phyloP scores from a whole-genome alignment of 495 filamentous ascomycete genomes.

The Aspergillus asperescens region DNA sequence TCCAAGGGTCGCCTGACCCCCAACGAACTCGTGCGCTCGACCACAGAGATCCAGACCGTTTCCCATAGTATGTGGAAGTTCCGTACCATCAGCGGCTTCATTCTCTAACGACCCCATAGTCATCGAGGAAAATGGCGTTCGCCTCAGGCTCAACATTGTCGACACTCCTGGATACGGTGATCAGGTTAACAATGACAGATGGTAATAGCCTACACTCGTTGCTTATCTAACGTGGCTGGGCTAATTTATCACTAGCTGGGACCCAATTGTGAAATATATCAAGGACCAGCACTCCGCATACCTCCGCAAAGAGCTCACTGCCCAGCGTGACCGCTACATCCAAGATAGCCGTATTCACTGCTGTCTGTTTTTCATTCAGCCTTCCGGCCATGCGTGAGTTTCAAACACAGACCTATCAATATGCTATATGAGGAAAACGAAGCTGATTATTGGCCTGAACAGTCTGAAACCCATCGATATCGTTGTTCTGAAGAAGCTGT shows the following conservation, averaged over 20 bases:
- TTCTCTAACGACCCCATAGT: slow-evolving; percentile 39
- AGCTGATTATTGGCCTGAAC: slow-evolving; percentile 11
- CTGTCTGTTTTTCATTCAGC: slow-evolving; percentile 99
- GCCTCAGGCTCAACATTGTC: slow-evolving; percentile 72
- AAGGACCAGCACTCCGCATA: slow-evolving; percentile 99
- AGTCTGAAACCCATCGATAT: slow-evolving; percentile 97
- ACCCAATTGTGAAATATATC: slow-evolving; percentile 99
- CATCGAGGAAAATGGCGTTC: slow-evolving; percentile 94
- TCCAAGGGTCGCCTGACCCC: slow-evolving; percentile 91
- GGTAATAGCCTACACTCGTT: slow-evolving; percentile 36
- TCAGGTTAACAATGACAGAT: slow-evolving; percentile 78
- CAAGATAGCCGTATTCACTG: slow-evolving; percentile 99
- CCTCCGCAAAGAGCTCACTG: slow-evolving; percentile 98
- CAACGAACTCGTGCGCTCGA: slow-evolving; percentile 86
- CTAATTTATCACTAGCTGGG: slow-evolving; percentile 54
- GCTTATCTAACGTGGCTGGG: neutral
- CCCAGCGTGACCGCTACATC: slow-evolving; percentile 97
- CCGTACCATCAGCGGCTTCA: neutral
- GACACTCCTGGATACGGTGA: slow-evolving; percentile 78
- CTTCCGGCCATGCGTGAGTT: slow-evolving; percentile 83
- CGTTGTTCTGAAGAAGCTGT: slow-evolving; percentile 97
- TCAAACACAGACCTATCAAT: neutral
- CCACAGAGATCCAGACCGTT: slow-evolving; percentile 95
- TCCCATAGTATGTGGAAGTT: slow-evolving; percentile 66
- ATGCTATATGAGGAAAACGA: neutral